A percentile compares a stretch with the other conserved stretches of the same genome.
phyloP scores from a whole-genome alignment of 1,284 basidiomycete genomes.

The Ustilago hordei region DNA sequence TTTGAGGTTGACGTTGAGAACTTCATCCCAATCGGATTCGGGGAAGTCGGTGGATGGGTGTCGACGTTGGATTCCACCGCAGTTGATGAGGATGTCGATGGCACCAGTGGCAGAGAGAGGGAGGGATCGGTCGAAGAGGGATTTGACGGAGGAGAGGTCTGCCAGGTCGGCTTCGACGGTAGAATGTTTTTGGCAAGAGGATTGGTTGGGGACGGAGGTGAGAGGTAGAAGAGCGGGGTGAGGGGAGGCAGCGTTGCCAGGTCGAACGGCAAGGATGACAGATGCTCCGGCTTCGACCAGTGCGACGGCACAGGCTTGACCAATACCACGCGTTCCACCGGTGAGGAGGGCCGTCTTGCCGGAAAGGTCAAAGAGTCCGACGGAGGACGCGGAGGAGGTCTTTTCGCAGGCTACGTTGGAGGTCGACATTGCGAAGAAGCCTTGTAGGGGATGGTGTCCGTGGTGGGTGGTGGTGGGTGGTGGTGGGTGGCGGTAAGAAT shows the following conservation, averaged over 20 bases:
- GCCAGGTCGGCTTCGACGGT: slow-evolving; percentile 82
- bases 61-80: slow-evolving; percentile 84
- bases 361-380: slow-evolving; percentile 47
- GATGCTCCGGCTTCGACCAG: slow-evolving; percentile 77
- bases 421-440: slow-evolving; percentile 18
- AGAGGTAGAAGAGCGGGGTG: slow-evolving; percentile 35
- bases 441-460: background rate
- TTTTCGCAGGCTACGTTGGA: slow-evolving; percentile 42
- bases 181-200: slow-evolving; percentile 71
- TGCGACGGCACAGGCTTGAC: slow-evolving; percentile 71
- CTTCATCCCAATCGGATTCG: slow-evolving; percentile 87
- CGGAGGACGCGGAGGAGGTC: slow-evolving; percentile 34
- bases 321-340: slow-evolving; percentile 61
- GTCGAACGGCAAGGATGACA: slow-evolving; percentile 76
- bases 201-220: slow-evolving; percentile 60
- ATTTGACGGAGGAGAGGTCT: slow-evolving; percentile 77
- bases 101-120: slow-evolving; percentile 73
- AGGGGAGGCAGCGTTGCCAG: slow-evolving; percentile 20
- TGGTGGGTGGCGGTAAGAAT: background rate
- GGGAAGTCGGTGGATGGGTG: slow-evolving; percentile 76
- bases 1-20: slow-evolving; percentile 64
- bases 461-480: background rate
- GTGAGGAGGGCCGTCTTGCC: slow-evolving; percentile 58
- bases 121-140: slow-evolving; percentile 76
- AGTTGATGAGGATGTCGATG: slow-evolving; percentile 91